phyloP scores from a whole-genome alignment of 2,329 filamentous ascomycete genomes.

The Trichophyton simii region DNA sequence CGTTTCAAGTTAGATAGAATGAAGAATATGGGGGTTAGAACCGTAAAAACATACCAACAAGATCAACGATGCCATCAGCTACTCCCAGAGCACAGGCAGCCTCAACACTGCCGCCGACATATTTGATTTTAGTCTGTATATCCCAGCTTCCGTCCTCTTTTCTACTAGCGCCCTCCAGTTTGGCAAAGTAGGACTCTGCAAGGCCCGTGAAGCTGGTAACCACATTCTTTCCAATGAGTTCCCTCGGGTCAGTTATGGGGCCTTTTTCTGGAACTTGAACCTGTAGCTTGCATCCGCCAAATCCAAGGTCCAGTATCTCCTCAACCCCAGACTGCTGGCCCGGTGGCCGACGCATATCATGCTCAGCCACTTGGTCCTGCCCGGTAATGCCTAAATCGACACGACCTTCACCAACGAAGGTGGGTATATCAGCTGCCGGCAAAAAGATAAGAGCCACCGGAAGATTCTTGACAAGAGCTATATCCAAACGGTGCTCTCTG shows the following conservation, averaged over 20 bases:
- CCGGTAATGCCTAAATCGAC: conserved; percentile 94
- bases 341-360: conserved; percentile 48
- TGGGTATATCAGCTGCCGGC: conserved; percentile 91
- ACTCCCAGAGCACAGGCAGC: conserved; percentile 91
- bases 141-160: conserved; percentile 34
- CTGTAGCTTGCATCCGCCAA: conserved; percentile 83
- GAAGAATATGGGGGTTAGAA: not conserved
- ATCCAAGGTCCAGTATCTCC: conserved; percentile 79
- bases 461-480: conserved; percentile 93
- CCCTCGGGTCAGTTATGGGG: conserved; percentile 51
- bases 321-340: conserved; percentile 51
- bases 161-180: conserved; percentile 48
- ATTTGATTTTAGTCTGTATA: conserved; percentile 77
- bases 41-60: conserved; percentile 59
- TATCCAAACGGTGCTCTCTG: conserved; percentile 87
- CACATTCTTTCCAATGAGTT: conserved; percentile 83
- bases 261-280: conserved; percentile 94
- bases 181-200: conserved; percentile 68
- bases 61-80: conserved; percentile 91
- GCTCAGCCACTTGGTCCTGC: conserved; percentile 80
- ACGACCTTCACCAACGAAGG: conserved; percentile 87
- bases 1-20: not conserved
- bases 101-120: conserved; percentile 91
- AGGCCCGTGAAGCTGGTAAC: conserved; percentile 90
- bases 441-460: conserved; percentile 94